Percentiles rank a stretch among this genome's conserved stretches.
phyloP scores from a whole-genome alignment of 148 eudicot genomes.

The Euryodendron excelsum region DNA sequence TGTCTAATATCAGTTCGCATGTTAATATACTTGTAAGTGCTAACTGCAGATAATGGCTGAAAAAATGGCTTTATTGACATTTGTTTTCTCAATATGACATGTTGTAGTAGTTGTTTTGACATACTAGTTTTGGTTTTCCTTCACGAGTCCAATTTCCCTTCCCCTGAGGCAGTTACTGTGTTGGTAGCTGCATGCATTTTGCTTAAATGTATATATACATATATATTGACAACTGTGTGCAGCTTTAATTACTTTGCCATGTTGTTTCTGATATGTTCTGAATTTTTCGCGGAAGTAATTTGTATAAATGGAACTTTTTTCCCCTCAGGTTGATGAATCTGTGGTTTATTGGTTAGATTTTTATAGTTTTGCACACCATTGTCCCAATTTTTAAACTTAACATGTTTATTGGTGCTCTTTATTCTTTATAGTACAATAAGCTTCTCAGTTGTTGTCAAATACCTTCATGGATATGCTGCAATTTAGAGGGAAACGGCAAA shows the following conservation, averaged over 20 bases:
- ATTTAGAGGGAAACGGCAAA: conserved; percentile 68
- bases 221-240: not conserved
- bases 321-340: not conserved
- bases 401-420: conserved; percentile 23
- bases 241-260: not conserved
- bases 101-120: not conserved
- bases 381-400: conserved; percentile 22
- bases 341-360: not conserved
- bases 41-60: not conserved
- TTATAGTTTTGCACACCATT: not conserved
- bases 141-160: not conserved
- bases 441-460: conserved; percentile 55
- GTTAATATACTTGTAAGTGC: not conserved
- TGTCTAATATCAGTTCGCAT: not conserved
- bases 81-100: not conserved
- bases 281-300: not conserved
- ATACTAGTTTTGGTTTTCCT: not conserved
- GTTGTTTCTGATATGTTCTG: not conserved
- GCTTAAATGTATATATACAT: not conserved
- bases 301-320: not conserved
- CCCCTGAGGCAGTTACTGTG: not conserved
- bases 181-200: not conserved
- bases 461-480: conserved; percentile 88
- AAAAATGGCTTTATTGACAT: not conserved
- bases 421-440: conserved; percentile 62